phyloP scores from a whole-genome alignment of 2,329 filamentous ascomycete genomes.

The Diplodia seriata region DNA sequence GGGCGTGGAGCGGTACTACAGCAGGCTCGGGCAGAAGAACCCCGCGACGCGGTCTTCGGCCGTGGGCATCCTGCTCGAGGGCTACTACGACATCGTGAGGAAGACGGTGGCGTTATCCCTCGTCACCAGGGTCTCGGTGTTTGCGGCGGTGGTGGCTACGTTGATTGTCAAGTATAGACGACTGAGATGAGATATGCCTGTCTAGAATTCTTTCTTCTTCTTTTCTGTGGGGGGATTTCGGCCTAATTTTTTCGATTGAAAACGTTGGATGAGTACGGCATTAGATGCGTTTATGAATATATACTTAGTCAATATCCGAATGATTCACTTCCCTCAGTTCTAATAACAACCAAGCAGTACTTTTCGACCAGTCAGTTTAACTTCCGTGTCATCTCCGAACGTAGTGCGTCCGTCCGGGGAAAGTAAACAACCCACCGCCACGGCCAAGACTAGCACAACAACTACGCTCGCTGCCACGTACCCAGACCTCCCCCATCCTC shows the following conservation, averaged over 20 bases:
- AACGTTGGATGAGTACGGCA: too few species aligned
- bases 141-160: constrained; percentile 12
- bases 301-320: background rate
- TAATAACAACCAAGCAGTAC: too few species aligned
- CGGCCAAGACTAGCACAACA: background rate
- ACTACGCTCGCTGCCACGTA: background rate
- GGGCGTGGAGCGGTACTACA: constrained; percentile 52
- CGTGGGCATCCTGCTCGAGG: constrained; percentile 59
- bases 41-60: constrained; percentile 50
- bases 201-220: background rate
- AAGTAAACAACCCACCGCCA: background rate
- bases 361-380: too few species aligned
- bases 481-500: background rate
- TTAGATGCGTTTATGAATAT: background rate
- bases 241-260: background rate
- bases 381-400: too few species aligned
- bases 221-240: background rate
- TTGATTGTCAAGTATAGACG: constrained; percentile 16
- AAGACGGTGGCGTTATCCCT: constrained; percentile 55
- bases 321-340: background rate
- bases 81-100: constrained; percentile 60
- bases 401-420: too few species aligned
- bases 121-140: constrained; percentile 43
- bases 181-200: constrained; percentile 4
- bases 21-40: constrained; percentile 43